Evolutionary conservation across 2,329 filamentous ascomycete genomes (phyloP), one percentile per base, ranked within the genome.

Genomic region (Botrytis porri): DNA sequence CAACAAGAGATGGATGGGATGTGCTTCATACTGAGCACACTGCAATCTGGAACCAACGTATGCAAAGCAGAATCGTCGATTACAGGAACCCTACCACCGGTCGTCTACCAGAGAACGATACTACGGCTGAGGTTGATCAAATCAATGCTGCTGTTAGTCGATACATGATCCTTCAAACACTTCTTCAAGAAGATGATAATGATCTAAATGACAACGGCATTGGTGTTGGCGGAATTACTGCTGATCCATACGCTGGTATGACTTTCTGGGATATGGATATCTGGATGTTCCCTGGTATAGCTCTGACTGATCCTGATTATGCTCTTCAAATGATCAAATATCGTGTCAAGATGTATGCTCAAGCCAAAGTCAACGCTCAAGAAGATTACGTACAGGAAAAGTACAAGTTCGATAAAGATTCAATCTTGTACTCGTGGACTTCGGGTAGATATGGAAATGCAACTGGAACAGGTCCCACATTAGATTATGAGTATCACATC

Each of bases 261-360:
- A 72, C 78, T 18, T 81, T 81, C 69, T 81, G 80, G 80, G 80
- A 81, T 69, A 75, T 76, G 48, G 79, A 80, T 32, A 66, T 70
- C 25, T 77, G 75, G 75, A 73, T 77, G 48, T 71, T 45, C 10
- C 90, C 89, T 3, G 88, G 88, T 12, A 81, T 92, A 18, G 86
- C 88, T 12, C 84, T 88, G 1, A 85, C 89, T 1, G 86, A 89
- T 77, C 90, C 90, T 1, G 83, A 88, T 73, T 85, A 88, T 62
- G 87, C 88, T 3, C 84, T 87, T 76, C 85, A 88, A n/a, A 88
- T 92, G 71, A 85, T 88, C 71, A 88, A 90, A 72, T 92, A 90
- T 76, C 86, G 90, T 7, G 83, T 86, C 8, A 84, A 86, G 45
- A 83, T 85, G 60, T 88, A 87, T 73, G 80, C 29, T 18, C 74